Conservation (phyloP, 2,329 filamentous ascomycete species). For the Juglanconis oblonga region DNA sequence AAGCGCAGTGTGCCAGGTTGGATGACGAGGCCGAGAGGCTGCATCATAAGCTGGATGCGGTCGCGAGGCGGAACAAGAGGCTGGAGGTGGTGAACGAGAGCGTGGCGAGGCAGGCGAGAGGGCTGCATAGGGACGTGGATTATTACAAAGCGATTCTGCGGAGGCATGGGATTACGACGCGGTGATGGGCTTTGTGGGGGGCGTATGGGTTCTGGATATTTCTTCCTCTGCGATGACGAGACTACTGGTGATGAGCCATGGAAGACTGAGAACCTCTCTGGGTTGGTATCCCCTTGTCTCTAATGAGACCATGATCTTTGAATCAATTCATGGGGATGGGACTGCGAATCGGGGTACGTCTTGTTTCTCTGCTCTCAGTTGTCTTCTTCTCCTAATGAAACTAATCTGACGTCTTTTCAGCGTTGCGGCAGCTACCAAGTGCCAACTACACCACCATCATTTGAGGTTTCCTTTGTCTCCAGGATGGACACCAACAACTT, state of each 20-base stretch:
- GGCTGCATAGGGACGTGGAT: conserved; percentile 14
- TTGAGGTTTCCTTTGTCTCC: not conserved
- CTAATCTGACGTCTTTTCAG: too few relatives aligned
- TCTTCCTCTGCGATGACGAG: too few relatives aligned
- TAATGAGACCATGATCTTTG: too few relatives aligned
- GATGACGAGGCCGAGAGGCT: conserved; percentile 20
- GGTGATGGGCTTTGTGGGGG: not conserved
- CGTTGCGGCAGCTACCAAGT: too few relatives aligned
- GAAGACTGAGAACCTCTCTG: too few relatives aligned
- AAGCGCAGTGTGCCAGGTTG: conserved; percentile 19
- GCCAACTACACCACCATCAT: not conserved
- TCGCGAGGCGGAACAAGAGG: conserved; percentile 25
- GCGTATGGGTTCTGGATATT: too few relatives aligned
- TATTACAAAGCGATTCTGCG: conserved; percentile 23
- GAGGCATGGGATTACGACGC: conserved; percentile 20
- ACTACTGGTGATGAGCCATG: too few relatives aligned
- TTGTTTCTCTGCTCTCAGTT: too few relatives aligned
- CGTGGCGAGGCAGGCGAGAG: conserved; percentile 6
- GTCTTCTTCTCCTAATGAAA: too few relatives aligned
- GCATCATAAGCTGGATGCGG: conserved; percentile 23
- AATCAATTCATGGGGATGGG: too few relatives aligned
- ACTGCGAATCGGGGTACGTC: too few relatives aligned
- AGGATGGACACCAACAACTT: not conserved
- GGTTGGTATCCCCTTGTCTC: too few relatives aligned
- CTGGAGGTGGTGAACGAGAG: conserved; percentile 20